Base-by-base conservation (phyloP, 225 moss, liverwort and hornwort species). In the Anthoceros angustus region DNA sequence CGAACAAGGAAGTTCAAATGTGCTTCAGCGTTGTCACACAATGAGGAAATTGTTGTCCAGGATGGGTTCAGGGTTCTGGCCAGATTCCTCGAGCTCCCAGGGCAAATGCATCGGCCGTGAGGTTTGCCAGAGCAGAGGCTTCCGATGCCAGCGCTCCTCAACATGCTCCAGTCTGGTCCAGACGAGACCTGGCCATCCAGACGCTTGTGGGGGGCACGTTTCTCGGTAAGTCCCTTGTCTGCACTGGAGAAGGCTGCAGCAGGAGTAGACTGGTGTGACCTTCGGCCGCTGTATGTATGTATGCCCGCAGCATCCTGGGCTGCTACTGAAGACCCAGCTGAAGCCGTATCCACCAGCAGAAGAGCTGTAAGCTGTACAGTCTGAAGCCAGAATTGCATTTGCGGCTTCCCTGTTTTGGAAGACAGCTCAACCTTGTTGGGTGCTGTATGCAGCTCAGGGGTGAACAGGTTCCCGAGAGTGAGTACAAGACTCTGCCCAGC, bases 401-500 rank as follows among this genome's bases (percentile, higher is more conserved):
- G 50, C 16, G 50, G 21, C 16, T 24, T 42, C n/a, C 41, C 15
- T 50, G 9, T 12, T 5, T 32, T 32, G 8, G 4, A 12, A 69
- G 12, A 61, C 16, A 45, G 9, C 7, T 9, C 43, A 18, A 3
- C 12, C 21, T 24, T 32, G 24, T 41, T 12, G 25, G 40, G 10
- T 42, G 0, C 5, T 41, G 23, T 41, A 40, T 50, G 73, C 95
- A 95, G 95, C 70, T 91, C 62, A 86, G 85, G 68, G 70, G 76
- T 46, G 95, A 95, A 45, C 81, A 70, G 68, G 73, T 95, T 64
- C 86, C 95, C 26, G 83, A 86, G 68, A 86, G 88, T 25, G 88
- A 95, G 18, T 95, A 64, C 73, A 80, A 85, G 78, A 81, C 86
- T 61, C 80, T 95, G 41, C 76, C 78, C 16, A 86, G 64, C 73